Conservation (phyloP, 495 filamentous ascomycete genomes). For the Thozetella sp. region DNA sequence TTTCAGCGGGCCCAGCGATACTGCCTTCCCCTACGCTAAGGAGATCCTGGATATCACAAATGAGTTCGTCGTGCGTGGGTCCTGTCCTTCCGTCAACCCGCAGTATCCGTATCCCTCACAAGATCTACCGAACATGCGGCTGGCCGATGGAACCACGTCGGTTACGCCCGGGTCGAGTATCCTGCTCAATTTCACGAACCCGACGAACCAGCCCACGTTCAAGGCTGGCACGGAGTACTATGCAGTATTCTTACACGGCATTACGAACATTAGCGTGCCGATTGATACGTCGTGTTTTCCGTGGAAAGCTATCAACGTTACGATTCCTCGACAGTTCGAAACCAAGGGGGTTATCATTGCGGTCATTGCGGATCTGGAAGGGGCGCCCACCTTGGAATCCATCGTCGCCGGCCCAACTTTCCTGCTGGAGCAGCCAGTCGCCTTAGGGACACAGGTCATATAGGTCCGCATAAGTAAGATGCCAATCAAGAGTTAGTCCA, state of each 20-base stretch:
- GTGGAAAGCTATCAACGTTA: slow-evolving; percentile 29
- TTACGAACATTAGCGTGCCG: slow-evolving; percentile 44
- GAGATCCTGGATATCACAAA: slow-evolving; percentile 55
- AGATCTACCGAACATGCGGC: slow-evolving; percentile 37
- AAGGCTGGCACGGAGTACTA: slow-evolving; percentile 38
- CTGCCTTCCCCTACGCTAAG: slow-evolving; percentile 54
- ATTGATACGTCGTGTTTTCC: slow-evolving; percentile 35
- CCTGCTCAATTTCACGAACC: slow-evolving; percentile 37
- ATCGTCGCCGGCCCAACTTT: slow-evolving; percentile 38
- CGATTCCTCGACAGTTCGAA: slow-evolving; percentile 47
- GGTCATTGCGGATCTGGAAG: slow-evolving; percentile 40
- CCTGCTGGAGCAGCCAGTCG: slow-evolving; percentile 36
- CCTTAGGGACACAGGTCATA: slow-evolving; percentile 15
- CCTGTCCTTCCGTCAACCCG: slow-evolving; percentile 51
- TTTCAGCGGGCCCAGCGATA: slow-evolving; percentile 52
- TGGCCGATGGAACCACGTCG: slow-evolving; percentile 31
- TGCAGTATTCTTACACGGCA: slow-evolving; percentile 54
- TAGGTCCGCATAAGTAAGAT: too few relatives aligned
- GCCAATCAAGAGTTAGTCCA: too few relatives aligned
- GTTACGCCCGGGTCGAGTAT: slow-evolving; percentile 44
- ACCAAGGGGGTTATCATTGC: slow-evolving; percentile 47
- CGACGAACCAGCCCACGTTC: slow-evolving; percentile 41
- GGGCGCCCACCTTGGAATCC: slow-evolving; percentile 46
- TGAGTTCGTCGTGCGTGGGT: slow-evolving; percentile 45
- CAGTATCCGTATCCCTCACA: slow-evolving; percentile 48